phyloP scores from a whole-genome alignment of 305 asterid genomes.

The Fraxinus paxiana region DNA sequence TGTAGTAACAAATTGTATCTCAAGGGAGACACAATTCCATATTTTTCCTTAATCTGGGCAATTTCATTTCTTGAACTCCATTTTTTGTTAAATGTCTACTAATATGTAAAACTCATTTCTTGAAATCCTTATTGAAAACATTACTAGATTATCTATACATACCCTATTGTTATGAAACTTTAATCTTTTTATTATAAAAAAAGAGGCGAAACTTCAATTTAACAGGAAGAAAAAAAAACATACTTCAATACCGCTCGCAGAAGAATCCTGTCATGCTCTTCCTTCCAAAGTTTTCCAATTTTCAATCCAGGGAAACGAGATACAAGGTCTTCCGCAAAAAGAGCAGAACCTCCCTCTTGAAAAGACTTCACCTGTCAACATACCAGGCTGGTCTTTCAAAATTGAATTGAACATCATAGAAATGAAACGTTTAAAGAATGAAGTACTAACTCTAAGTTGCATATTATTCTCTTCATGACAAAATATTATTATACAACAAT shows the following conservation, averaged over 20 bases:
- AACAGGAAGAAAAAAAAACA: slow-evolving; percentile 14
- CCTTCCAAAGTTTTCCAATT: slow-evolving; percentile 90
- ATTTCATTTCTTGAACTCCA: slow-evolving; percentile 4
- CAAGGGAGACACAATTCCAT: slow-evolving; percentile 1
- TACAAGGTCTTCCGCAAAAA: slow-evolving; percentile 65
- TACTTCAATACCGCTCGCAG: slow-evolving; percentile 87
- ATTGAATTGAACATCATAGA: slow-evolving; percentile 20
- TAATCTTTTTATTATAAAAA: neutral
- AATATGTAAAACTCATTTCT: neutral
- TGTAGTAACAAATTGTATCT: slow-evolving; percentile 1
- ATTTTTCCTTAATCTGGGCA: neutral
- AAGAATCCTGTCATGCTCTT: slow-evolving; percentile 68
- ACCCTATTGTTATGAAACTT: slow-evolving; percentile 13
- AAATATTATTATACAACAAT: slow-evolving; percentile 12
- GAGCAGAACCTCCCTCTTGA: slow-evolving; percentile 43
- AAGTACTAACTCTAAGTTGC: slow-evolving; percentile 16
- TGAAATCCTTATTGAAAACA: neutral
- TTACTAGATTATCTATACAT: neutral
- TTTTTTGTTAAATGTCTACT: neutral
- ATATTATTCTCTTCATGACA: slow-evolving; percentile 2
- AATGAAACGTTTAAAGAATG: slow-evolving; percentile 3
- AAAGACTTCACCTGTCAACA: slow-evolving; percentile 60
- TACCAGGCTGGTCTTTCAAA: slow-evolving; percentile 27
- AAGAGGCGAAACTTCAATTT: slow-evolving; percentile 15
- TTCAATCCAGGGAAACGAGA: slow-evolving; percentile 70